phyloP scores from a whole-genome alignment of 345 rosid genomes.

The Laguncularia racemosa region DNA sequence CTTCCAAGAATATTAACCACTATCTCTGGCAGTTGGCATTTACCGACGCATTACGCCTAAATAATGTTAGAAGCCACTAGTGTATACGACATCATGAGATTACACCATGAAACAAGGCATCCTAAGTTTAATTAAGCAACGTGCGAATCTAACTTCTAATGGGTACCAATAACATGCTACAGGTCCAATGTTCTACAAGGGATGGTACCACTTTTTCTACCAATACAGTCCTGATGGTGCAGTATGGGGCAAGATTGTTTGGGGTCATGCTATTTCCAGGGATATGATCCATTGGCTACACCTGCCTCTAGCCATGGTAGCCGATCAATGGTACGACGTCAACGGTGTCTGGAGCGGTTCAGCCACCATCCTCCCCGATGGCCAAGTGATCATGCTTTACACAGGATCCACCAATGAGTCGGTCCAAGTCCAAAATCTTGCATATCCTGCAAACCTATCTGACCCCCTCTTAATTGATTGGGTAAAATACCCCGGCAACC shows the following conservation, averaged over 20 bases:
- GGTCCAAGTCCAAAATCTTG: conserved; percentile 86
- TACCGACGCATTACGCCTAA: too few species aligned
- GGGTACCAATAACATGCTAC: background rate
- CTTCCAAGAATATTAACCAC: too few species aligned
- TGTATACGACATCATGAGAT: too few species aligned
- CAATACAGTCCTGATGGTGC: conserved; percentile 86
- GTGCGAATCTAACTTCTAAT: background rate
- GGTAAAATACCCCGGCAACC: conserved; percentile 65
- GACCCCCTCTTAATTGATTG: conserved; percentile 75
- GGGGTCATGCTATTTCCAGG: conserved; percentile 91
- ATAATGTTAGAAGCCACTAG: too few species aligned
- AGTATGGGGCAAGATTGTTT: conserved; percentile 86
- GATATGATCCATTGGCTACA: conserved; percentile 83
- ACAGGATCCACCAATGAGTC: conserved; percentile 72
- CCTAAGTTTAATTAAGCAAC: too few species aligned
- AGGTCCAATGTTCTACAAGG: conserved; percentile 92
- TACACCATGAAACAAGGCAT: too few species aligned
- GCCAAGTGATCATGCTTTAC: conserved; percentile 70
- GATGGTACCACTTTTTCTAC: conserved; percentile 94
- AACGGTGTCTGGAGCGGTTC: conserved; percentile 95
- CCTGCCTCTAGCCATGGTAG: conserved; percentile 82
- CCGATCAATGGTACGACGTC: conserved; percentile 74
- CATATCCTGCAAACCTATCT: conserved; percentile 61
- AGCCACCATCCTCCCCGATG: conserved; percentile 76
- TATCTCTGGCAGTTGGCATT: too few species aligned